Base-by-base conservation (phyloP, 352 stramenopile genomes). In the Poterioochromonas sp. region DNA sequence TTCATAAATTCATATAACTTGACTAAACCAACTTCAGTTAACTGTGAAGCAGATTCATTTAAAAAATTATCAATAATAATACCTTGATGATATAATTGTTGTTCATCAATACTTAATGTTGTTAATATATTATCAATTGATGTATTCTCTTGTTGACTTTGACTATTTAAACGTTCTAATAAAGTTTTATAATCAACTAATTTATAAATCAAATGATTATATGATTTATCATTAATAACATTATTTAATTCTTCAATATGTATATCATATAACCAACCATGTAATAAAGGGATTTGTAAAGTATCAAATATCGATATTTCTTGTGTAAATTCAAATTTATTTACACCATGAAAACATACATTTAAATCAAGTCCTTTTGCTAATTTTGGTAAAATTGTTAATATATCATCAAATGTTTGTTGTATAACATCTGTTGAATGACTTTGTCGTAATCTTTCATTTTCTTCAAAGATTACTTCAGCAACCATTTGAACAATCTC, bases 331-430 rank as follows among this genome's bases (percentile, higher is more conserved):
- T 99, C 92, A 83, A 96, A 96, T 81, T 91, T 90, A 3, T 85
- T 90, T 54, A 93, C 90, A 73, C 86, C 91, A 40, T 91, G 92
- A 82, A 99, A 99, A 77, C 92, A 92, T 54, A 97, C 92, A 84
- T 99, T 99, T 18, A 99, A 94, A 80, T 99, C 95, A 73, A 99
- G 89, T 0, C 95, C 95, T 79, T 95, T 90, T 58, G 97, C 87
- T 40, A 99, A 87, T 49, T 86, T 91, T 11, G 95, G 94, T 63
- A 99, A 85, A 43, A 98, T 80, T 47, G 88, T 82, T 12, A 94
- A 83, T 0, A 97, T 89, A 77, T 96, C 91, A 44, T 93, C 64
- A 12, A 97, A 83, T 77, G 82, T 93, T 79, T 91, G 91, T 76
- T 92, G 83, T 81, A 92, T 84, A 20, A 51, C 5, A 62, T 47